Evolutionary conservation across 768 basidiomycete genomes (phyloP).

Genomic region (Leccinum arenicola): DNA sequence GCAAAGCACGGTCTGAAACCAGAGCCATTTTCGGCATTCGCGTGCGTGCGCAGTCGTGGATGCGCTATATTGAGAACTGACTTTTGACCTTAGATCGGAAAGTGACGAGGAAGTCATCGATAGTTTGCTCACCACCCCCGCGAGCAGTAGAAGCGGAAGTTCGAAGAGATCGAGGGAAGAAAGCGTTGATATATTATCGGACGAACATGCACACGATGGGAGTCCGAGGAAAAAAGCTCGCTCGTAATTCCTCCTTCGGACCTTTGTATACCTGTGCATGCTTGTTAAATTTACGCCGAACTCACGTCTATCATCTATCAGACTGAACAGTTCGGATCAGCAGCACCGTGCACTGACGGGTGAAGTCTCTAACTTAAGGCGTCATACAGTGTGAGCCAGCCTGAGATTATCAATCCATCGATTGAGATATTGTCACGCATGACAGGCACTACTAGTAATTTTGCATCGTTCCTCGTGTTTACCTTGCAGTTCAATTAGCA

Average conservation of each 20-base stretch:
- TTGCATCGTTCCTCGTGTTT: constrained; percentile 65
- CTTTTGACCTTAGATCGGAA: constrained; percentile 12
- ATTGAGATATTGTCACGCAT: neutral
- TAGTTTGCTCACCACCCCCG: constrained; percentile 26
- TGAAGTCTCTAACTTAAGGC: neutral
- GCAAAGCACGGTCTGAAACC: constrained; percentile 8
- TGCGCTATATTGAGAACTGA: neutral
- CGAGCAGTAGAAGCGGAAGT: constrained; percentile 14
- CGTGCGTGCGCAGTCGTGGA: constrained; percentile 16
- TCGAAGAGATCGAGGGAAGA: constrained; percentile 18
- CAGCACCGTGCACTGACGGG: neutral
- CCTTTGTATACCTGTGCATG: neutral
- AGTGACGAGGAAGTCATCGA: constrained; percentile 25
- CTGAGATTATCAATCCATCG: constrained; percentile 2
- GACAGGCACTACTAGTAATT: neutral
- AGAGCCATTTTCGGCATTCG: constrained; percentile 20
- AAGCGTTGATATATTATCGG: neutral
- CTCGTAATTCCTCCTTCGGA: constrained; percentile 2
- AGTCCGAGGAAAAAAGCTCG: constrained; percentile 15
- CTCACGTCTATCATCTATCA: neutral
- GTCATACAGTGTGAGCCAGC: neutral
- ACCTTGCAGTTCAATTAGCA: constrained; percentile 44
- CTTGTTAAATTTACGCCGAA: neutral
- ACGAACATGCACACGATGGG: neutral
- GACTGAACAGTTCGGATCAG: neutral